Evolutionary conservation across 2,329 filamentous ascomycete species (phyloP).

Genomic region (Apiospora marii): DNA sequence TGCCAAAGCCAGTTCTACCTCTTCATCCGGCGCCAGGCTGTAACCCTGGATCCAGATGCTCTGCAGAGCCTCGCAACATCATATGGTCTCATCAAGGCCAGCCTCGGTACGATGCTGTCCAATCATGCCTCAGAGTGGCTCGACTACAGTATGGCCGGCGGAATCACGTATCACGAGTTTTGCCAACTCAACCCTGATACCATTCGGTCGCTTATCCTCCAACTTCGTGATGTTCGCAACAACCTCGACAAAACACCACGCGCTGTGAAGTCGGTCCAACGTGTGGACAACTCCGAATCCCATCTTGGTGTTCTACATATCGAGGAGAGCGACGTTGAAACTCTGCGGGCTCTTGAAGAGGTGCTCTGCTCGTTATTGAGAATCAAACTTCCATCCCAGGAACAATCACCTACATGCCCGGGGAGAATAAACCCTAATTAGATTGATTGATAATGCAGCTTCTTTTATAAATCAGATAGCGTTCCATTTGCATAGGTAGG

Average conservation of each 20-base stretch:
- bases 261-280: slow-evolving; percentile 20
- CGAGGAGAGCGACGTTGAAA: background rate
- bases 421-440: background rate
- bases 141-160: slow-evolving; percentile 30
- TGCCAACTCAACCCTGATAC: slow-evolving; percentile 34
- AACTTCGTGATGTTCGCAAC: slow-evolving; percentile 34
- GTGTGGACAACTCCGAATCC: slow-evolving; percentile 30
- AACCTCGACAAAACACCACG: slow-evolving; percentile 29
- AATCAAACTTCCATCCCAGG: background rate
- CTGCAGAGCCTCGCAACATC: slow-evolving; percentile 20
- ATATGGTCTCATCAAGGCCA: slow-evolving; percentile 31
- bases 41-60: background rate
- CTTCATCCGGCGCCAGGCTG: slow-evolving; percentile 20
- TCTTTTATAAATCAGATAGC: too few relatives aligned
- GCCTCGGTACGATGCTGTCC: slow-evolving; percentile 33
- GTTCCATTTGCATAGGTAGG: background rate
- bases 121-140: slow-evolving; percentile 37
- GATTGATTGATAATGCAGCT: background rate
- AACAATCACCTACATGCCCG: background rate
- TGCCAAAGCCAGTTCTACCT: slow-evolving; percentile 31
- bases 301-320: background rate
- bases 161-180: slow-evolving; percentile 35
- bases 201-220: slow-evolving; percentile 34
- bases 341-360: background rate
- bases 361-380: background rate